These are phyloP conservation scores for Fusarium transvaalense DNA, from an alignment of 2,329 filamentous ascomycete genomes.

Conservation along the genomic window DNA sequence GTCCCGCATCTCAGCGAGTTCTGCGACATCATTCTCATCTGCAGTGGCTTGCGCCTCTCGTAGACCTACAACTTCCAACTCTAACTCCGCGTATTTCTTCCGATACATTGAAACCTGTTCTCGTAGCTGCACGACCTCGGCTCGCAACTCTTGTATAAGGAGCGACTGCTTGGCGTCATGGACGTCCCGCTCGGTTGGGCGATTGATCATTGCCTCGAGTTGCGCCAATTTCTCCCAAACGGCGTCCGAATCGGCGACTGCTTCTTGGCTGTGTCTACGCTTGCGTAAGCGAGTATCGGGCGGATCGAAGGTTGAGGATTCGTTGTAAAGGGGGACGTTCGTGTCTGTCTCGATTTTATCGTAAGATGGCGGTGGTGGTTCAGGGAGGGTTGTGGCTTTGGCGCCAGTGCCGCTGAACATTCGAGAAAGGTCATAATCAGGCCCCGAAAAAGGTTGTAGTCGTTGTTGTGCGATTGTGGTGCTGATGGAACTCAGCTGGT, in stretches of 20 bases:
- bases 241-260: background rate
- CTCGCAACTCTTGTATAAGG: background rate
- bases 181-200: background rate
- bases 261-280: background rate
- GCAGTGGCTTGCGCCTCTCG: background rate
- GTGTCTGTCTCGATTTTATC: background rate
- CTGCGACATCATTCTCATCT: background rate
- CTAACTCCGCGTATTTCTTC: background rate
- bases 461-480: background rate
- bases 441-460: background rate
- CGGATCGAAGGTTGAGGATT: background rate
- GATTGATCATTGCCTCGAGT: background rate
- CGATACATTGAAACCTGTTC: background rate
- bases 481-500: background rate
- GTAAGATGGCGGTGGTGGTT: background rate
- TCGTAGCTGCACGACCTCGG: background rate
- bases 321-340: background rate
- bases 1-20: background rate
- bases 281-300: background rate
- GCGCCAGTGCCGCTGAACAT: background rate
- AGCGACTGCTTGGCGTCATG: background rate
- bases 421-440: background rate
- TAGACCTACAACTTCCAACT: background rate
- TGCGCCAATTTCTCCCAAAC: background rate
- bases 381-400: background rate